Evolutionary conservation across 495 filamentous ascomycete genomes (phyloP).

Genomic region (Beverwykella pulmonaria): DNA sequence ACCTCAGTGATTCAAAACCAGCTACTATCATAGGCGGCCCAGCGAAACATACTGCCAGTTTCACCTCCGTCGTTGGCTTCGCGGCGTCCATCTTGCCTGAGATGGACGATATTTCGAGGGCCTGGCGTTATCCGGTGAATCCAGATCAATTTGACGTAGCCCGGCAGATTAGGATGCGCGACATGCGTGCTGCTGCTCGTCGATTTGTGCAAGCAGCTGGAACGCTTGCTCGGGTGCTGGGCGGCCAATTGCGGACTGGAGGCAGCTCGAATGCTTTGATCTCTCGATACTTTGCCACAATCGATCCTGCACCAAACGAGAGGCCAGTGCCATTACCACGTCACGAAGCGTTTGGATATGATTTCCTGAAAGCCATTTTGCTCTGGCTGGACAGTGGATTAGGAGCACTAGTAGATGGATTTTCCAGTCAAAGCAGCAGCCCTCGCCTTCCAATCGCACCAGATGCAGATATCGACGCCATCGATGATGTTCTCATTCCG

Average conservation of each 20-base stretch:
- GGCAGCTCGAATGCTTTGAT: conserved; percentile 38
- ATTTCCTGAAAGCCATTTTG: conserved; percentile 66
- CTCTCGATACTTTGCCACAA: conserved; percentile 49
- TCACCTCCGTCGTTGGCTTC: conserved; percentile 53
- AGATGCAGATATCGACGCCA: conserved; percentile 53
- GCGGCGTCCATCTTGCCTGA: conserved; percentile 55
- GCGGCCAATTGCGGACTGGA: conserved; percentile 50
- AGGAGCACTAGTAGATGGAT: conserved; percentile 57
- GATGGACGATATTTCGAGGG: conserved; percentile 59
- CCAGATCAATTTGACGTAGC: conserved; percentile 56
- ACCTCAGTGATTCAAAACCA: conserved; percentile 43
- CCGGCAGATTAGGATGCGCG: conserved; percentile 60
- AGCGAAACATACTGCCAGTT: conserved; percentile 48
- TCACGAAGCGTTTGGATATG: conserved; percentile 59
- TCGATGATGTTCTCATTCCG: conserved; percentile 61
- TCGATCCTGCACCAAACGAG: conserved; percentile 56
- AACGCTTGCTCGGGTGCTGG: conserved; percentile 59
- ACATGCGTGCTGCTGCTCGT: conserved; percentile 60
- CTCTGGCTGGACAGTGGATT: conserved; percentile 65
- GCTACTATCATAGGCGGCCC: conserved; percentile 41
- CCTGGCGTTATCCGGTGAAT: conserved; percentile 64
- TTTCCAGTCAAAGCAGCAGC: conserved; percentile 50
- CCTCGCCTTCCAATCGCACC: conserved; percentile 57
- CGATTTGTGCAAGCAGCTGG: conserved; percentile 72
- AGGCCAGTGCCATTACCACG: conserved; percentile 41